These are phyloP conservation scores for Licmophora abbreviata DNA, from an alignment of 108 stramenopile species.

Conservation along the genomic window DNA sequence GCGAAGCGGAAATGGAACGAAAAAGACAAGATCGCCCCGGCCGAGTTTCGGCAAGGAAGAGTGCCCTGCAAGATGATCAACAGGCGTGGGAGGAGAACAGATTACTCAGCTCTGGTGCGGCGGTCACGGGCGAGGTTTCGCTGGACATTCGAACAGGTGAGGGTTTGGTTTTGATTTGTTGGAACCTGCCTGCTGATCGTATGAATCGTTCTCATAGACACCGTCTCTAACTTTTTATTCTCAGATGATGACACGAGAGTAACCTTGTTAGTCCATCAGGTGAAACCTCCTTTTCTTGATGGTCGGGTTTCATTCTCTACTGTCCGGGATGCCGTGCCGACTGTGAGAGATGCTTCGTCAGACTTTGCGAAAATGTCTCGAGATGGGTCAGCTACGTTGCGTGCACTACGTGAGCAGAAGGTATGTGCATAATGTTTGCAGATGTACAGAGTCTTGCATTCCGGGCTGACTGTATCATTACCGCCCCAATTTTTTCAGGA, in stretches of 20 bases:
- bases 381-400: conserved; percentile 80
- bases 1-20: conserved; percentile 80
- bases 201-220: too few species aligned
- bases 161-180: too few species aligned
- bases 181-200: too few species aligned
- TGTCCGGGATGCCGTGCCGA: conserved; percentile 76
- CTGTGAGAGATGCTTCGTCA: conserved; percentile 71
- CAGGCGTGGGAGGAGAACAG: conserved; percentile 96
- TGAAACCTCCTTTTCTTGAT: conserved; percentile 95
- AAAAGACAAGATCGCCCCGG: conserved; percentile 18
- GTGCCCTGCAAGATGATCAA: conserved; percentile 85
- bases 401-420: conserved; percentile 70
- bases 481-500: too few species aligned
- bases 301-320: conserved; percentile 77
- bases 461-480: too few species aligned
- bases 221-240: too few species aligned
- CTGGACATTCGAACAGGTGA: conserved; percentile 64
- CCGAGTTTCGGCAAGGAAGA: conserved; percentile 38
- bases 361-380: conserved; percentile 92
- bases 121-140: conserved; percentile 53
- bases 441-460: too few species aligned
- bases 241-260: conserved; percentile 60
- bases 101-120: conserved; percentile 81
- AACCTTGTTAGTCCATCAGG: conserved; percentile 87
- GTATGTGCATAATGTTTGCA: too few species aligned